Base-by-base conservation (phyloP, 306 rosid species). In the Notholithocarpus densiflorus region DNA sequence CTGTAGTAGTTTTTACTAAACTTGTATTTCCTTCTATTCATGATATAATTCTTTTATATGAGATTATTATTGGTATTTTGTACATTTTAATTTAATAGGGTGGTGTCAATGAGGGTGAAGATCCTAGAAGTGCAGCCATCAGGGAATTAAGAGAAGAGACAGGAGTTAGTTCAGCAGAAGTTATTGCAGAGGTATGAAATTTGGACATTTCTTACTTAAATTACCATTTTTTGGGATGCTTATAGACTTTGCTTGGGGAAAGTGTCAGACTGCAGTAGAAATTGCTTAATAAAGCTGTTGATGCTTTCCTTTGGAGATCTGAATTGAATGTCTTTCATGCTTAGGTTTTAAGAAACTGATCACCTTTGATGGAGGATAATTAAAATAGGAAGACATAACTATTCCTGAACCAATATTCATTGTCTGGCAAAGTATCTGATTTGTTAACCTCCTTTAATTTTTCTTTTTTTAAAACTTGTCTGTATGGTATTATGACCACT, bases 61-160 rank as follows among this genome's bases (percentile, higher is more conserved):
- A 48, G 54, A 69, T 84, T 45, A 23, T 32, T 23, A 54, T 56
- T 13, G 40, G 2, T 74, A 68, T 79, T 48, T 8, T 51, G 53
- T 24, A 78, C 53, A 26, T 51, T 21, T 68, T 65, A 79, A 60
- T 80, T 15, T 32, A 75, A 51, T 80, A 90, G 97, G 98, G 97
- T 73, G 98, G 97, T 66, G 78, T 92, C 72, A 95, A 94, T 75
- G 97, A 92, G 75, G 95, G 89, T 40, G 97, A 94, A 86, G 96
- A 94, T 82, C 95, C 95, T 20, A 89, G 85, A 87, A 75, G 34
- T 81, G 97, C 97, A 60, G 95, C 89, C 72, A 77, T 91, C 62
- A 86, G 97, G 76, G 98, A 92, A 79, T 73, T 94, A 27, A 87
- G 92, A 81, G 95, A 94, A 85, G 98, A 94, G 82, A 94, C 98